Conservation (phyloP, 1,284 basidiomycete genomes). For the Ceratobasidium sp. region DNA sequence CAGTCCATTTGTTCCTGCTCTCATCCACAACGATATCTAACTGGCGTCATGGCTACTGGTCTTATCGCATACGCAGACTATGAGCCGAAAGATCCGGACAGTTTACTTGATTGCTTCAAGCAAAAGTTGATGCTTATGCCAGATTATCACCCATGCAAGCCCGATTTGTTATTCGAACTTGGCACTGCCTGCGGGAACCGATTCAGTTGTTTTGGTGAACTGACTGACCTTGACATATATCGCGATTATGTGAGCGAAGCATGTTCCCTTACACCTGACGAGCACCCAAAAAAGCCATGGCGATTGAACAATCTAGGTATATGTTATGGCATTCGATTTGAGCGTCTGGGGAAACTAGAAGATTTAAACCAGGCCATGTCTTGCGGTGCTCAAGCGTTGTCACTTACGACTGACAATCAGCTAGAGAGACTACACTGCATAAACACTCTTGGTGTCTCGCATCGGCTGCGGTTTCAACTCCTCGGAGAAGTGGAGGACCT, state of each 20-base stretch:
- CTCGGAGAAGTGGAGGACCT: background rate
- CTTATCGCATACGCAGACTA: too few species aligned
- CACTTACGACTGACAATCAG: background rate
- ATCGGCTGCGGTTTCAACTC: background rate
- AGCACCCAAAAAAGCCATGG: background rate
- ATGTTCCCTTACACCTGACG: background rate
- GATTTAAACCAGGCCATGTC: background rate
- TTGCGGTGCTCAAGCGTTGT: background rate
- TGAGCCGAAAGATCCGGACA: too few species aligned
- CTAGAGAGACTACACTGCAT: background rate
- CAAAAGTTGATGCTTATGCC: too few species aligned
- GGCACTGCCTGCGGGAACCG: background rate
- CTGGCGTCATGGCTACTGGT: too few species aligned
- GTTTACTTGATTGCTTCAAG: too few species aligned
- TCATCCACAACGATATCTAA: too few species aligned
- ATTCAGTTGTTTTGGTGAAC: background rate
- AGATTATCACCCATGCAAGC: background rate
- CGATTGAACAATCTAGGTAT: background rate
- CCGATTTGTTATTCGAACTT: background rate
- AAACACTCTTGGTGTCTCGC: constrained; percentile 3
- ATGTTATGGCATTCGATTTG: background rate
- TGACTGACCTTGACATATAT: constrained; percentile 1
- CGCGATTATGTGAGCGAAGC: background rate
- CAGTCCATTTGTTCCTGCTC: too few species aligned
- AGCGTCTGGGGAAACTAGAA: background rate